Evolutionary conservation across 2,329 filamentous ascomycete species (phyloP).

Genomic region (Colletotrichum coccodes): DNA sequence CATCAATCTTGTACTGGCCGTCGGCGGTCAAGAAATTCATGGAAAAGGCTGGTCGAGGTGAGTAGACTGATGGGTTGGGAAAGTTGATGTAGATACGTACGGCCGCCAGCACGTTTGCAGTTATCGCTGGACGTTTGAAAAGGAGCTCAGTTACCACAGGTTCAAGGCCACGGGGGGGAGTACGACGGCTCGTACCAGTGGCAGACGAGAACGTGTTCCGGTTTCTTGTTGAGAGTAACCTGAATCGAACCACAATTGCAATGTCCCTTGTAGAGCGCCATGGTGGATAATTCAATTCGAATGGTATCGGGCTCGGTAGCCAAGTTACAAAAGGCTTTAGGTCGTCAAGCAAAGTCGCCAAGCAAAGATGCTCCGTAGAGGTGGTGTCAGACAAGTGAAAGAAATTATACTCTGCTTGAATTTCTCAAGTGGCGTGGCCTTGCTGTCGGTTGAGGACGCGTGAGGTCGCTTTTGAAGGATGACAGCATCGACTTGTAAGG

Average conservation of each 20-base stretch:
- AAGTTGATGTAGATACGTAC: neutral
- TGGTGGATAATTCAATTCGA: neutral
- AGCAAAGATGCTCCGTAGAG: too few species aligned
- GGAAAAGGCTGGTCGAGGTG: neutral
- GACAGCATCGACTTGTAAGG: neutral
- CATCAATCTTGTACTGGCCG: slow-evolving; percentile 12
- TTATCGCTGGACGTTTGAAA: slow-evolving; percentile 1
- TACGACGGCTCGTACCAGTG: slow-evolving; percentile 7
- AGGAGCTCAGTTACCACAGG: neutral
- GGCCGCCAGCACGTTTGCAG: slow-evolving; percentile 25
- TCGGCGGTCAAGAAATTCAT: slow-evolving; percentile 19
- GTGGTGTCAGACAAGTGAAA: too few species aligned
- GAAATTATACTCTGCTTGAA: neutral
- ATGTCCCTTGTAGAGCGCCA: slow-evolving; percentile 16
- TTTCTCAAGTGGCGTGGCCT: too few species aligned
- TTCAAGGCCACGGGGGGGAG: too few species aligned
- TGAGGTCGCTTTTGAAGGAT: neutral
- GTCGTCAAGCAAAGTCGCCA: too few species aligned
- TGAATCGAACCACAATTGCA: slow-evolving; percentile 27
- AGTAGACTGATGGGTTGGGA: neutral
- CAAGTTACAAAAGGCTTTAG: accelerated
- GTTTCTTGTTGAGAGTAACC: slow-evolving; percentile 14
- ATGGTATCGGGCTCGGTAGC: neutral
- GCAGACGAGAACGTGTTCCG: slow-evolving; percentile 10
- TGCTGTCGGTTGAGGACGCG: neutral